These are phyloP conservation scores for Thielaviopsis musarum DNA, from an alignment of 2,329 filamentous ascomycete genomes.

Conservation along the genomic window DNA sequence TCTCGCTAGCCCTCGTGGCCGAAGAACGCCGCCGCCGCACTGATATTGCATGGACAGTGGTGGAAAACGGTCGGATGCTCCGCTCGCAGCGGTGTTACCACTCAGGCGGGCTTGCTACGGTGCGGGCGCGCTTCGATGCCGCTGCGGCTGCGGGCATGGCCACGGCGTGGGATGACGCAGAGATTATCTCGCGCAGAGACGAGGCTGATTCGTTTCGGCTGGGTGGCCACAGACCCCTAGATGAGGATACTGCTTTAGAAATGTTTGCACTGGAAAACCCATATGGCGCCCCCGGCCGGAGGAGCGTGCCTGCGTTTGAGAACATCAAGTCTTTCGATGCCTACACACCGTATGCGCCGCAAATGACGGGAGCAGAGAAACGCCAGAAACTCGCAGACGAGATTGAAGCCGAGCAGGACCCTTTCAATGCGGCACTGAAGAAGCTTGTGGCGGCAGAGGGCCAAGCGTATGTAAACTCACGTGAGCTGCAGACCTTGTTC, in stretches of 20 bases:
- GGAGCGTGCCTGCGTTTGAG: not conserved
- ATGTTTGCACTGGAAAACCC: not conserved
- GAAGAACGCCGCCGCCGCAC: constrained; percentile 41
- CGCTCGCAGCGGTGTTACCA: constrained; percentile 12
- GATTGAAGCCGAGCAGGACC: constrained; percentile 3
- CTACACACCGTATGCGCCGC: not conserved
- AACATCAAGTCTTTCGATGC: constrained; percentile 1
- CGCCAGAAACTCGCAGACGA: not conserved
- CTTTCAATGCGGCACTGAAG: constrained; percentile 1
- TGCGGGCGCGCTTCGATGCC: constrained; percentile 9
- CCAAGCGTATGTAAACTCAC: not conserved
- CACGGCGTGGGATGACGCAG: not conserved
- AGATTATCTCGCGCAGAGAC: not conserved
- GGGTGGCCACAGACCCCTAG: not conserved
- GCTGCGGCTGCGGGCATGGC: not conserved
- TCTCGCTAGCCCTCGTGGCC: constrained; percentile 35
- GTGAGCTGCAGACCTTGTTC: not conserved
- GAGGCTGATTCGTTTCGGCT: not conserved
- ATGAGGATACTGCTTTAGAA: not conserved
- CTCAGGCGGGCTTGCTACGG: constrained; percentile 10
- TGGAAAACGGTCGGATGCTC: constrained; percentile 28
- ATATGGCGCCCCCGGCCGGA: not conserved
- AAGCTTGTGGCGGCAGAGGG: not conserved
- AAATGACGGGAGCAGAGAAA: not conserved
- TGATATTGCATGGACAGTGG: constrained; percentile 30